Evolutionary conservation across 805 yeast species (phyloP).

Genomic region (Yarrowia hollandica): DNA sequence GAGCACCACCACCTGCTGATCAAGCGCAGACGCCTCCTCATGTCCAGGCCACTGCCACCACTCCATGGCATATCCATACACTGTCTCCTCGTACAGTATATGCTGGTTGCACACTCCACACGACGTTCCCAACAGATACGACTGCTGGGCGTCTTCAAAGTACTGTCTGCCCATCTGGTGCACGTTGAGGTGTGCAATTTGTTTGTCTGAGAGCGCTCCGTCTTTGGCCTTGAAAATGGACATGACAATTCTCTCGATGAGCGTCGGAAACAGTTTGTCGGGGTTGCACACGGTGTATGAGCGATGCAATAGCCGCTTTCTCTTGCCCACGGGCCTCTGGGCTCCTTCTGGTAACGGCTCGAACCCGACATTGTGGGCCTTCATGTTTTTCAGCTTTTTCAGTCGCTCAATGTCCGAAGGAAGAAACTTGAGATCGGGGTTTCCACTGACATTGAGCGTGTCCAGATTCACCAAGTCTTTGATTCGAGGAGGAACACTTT

Average conservation of each 20-base stretch:
- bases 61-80: constrained; percentile 38
- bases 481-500: constrained; percentile 41
- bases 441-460: constrained; percentile 43
- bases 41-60: constrained; percentile 40
- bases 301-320: neutral
- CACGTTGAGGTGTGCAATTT: constrained; percentile 6
- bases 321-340: neutral
- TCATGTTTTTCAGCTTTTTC: constrained; percentile 37
- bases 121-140: constrained; percentile 30
- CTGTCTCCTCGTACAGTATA: constrained; percentile 33
- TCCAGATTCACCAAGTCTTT: constrained; percentile 38
- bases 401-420: constrained; percentile 43
- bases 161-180: constrained; percentile 6
- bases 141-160: constrained; percentile 34
- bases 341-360: constrained; percentile 33
- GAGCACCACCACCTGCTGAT: constrained; percentile 31
- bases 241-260: constrained; percentile 14
- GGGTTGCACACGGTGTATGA: constrained; percentile 31
- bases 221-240: neutral
- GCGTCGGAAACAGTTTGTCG: constrained; percentile 34
- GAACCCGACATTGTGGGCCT: constrained; percentile 44
- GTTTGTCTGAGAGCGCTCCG: constrained; percentile 23
- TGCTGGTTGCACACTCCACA: constrained; percentile 40
- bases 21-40: neutral
- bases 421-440: constrained; percentile 37